Conservation (phyloP, 495 filamentous ascomycete genomes). For the Baudoinia panamericana region DNA sequence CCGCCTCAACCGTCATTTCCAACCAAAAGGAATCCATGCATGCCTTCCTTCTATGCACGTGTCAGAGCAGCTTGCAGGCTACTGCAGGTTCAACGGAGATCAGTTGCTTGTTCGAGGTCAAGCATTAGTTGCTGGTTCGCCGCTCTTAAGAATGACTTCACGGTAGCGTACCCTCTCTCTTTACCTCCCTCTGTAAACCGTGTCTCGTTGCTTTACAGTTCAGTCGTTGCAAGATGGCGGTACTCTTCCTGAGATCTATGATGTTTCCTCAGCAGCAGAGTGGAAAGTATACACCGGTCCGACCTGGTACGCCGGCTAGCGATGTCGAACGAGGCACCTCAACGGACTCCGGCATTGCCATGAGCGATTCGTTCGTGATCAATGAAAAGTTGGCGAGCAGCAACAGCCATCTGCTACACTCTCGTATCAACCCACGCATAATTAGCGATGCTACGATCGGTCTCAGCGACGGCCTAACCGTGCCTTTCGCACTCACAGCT, state of each 20-base stretch:
- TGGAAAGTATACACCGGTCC: conserved; percentile 3
- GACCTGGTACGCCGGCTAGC: neutral
- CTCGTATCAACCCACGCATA: conserved; percentile 17
- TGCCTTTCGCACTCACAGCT: conserved; percentile 23
- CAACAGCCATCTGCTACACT: neutral
- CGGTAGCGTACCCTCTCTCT: neutral
- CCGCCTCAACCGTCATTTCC: too few species aligned
- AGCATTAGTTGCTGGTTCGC: conserved; percentile 7
- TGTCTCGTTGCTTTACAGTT: neutral
- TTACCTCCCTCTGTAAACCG: too few species aligned
- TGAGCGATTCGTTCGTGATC: neutral
- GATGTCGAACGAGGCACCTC: conserved; percentile 2
- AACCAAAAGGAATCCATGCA: too few species aligned
- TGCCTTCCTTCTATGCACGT: too few species aligned
- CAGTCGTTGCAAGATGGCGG: conserved; percentile 4
- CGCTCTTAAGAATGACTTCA: neutral
- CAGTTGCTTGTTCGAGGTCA: neutral
- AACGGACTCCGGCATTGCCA: conserved; percentile 4
- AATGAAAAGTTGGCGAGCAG: conserved; percentile 1
- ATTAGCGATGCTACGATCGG: conserved; percentile 22
- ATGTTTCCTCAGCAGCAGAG: neutral
- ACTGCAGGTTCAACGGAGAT: conserved; percentile 6
- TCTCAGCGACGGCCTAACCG: conserved; percentile 21
- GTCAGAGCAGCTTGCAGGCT: neutral
- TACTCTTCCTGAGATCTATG: conserved; percentile 7